A percentile compares a stretch with the other conserved stretches of the same genome.
Conservation (phyloP, 2,329 filamentous ascomycete genomes). For the Davidsoniella neocaledoniae region DNA sequence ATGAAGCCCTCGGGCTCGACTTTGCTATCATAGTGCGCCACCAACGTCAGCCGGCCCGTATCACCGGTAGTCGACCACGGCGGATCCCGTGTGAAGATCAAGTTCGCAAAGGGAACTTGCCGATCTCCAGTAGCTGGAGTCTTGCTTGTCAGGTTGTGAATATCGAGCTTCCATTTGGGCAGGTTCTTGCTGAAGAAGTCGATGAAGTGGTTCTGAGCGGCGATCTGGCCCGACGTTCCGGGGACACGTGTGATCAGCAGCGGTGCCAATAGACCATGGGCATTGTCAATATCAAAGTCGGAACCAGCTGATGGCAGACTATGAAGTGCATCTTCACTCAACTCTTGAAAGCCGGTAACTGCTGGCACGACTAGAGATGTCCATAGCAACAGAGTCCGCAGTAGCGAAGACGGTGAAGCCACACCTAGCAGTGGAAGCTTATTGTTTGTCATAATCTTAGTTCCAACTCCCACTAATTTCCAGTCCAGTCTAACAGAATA, state of each 20-base stretch:
- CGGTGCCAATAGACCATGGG: conserved; percentile 62
- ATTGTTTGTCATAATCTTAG: too few species aligned
- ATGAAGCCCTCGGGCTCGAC: conserved; percentile 70
- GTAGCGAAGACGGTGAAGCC: conserved; percentile 14
- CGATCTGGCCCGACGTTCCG: conserved; percentile 58
- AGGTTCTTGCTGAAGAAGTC: conserved; percentile 62
- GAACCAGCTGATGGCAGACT: conserved; percentile 52
- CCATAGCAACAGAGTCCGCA: not conserved
- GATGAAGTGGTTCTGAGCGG: conserved; percentile 66
- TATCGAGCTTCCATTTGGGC: conserved; percentile 61
- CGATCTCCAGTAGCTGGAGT: conserved; percentile 59
- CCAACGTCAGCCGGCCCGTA: conserved; percentile 65
- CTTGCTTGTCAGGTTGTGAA: conserved; percentile 78
- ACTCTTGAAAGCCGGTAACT: conserved; percentile 24
- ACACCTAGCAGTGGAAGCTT: not conserved
- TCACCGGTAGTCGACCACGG: conserved; percentile 63
- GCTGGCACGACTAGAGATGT: conserved; percentile 4
- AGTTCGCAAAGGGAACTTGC: conserved; percentile 68
- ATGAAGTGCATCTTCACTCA: conserved; percentile 61
- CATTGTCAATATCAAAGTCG: conserved; percentile 59
- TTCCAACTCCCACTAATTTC: too few species aligned
- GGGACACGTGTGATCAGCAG: conserved; percentile 80
- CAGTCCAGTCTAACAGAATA: too few species aligned
- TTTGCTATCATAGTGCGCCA: conserved; percentile 89
- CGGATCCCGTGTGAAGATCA: conserved; percentile 76